Evolutionary conservation across 768 basidiomycete genomes (phyloP).

Genomic region (Boletales sp.): DNA sequence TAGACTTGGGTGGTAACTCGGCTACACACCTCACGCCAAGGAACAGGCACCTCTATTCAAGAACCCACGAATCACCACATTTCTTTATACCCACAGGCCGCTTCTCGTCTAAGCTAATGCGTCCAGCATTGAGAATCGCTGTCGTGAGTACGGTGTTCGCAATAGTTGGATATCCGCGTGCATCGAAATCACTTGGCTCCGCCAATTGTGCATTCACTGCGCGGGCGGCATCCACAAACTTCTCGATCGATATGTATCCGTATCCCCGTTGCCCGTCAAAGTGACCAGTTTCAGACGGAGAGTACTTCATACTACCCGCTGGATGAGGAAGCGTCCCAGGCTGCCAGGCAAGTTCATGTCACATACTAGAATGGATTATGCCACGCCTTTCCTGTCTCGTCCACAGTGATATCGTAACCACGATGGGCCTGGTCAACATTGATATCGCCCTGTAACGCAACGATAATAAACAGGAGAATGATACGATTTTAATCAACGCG

Average conservation of each 20-base stretch:
- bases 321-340: conserved; percentile 6
- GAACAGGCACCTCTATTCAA: conserved; percentile 45
- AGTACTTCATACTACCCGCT: conserved; percentile 81
- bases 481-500: background rate
- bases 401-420: conserved; percentile 86
- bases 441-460: conserved; percentile 70
- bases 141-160: conserved; percentile 84
- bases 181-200: conserved; percentile 72
- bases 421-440: conserved; percentile 91
- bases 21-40: too few relatives aligned
- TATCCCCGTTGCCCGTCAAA: conserved; percentile 95
- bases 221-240: conserved; percentile 82
- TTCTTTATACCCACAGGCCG: conserved; percentile 76
- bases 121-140: conserved; percentile 86
- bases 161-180: conserved; percentile 81
- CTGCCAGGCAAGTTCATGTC: background rate
- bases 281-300: conserved; percentile 85
- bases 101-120: conserved; percentile 88
- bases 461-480: background rate
- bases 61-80: conserved; percentile 58
- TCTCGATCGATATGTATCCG: conserved; percentile 88
- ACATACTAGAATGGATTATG: conserved; percentile 91
- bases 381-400: conserved; percentile 81
- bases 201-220: conserved; percentile 69
- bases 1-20: too few relatives aligned